Conservation (phyloP, 768 basidiomycete species). For the Lactarius hatsudake region DNA sequence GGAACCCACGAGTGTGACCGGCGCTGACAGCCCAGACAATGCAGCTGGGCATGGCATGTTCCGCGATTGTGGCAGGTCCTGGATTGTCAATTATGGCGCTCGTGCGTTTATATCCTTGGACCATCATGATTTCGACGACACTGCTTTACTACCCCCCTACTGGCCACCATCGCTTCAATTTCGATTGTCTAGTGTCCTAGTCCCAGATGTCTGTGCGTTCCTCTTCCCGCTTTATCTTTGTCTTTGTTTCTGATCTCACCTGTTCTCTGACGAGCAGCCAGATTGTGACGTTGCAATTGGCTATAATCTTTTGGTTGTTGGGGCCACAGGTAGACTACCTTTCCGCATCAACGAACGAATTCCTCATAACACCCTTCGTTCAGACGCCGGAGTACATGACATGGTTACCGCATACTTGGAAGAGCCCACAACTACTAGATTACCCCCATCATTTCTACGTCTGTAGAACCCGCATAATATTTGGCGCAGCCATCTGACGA, state of each 20-base stretch:
- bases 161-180: neutral
- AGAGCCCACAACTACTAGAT: neutral
- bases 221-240: neutral
- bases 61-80: neutral
- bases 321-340: slow-evolving; percentile 4
- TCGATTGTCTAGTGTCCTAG: neutral
- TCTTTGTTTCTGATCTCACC: neutral
- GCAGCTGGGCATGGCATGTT: neutral
- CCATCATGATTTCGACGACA: neutral
- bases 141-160: neutral
- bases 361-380: neutral
- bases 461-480: neutral
- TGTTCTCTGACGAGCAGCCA: neutral
- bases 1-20: neutral
- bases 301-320: slow-evolving; percentile 18
- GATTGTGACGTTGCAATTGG: slow-evolving; percentile 6
- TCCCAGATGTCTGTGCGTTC: slow-evolving; percentile 12
- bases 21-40: neutral
- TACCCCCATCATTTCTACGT: slow-evolving; percentile 12
- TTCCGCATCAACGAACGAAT: neutral
- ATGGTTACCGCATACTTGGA: slow-evolving; percentile 12
- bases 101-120: neutral
- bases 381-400: slow-evolving; percentile 14
- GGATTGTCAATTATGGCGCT: neutral
- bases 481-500: neutral